A percentile compares a stretch with the other conserved stretches of the same genome.
Conservation (phyloP, 257 asterid genomes). For the Prunella vulgaris region DNA sequence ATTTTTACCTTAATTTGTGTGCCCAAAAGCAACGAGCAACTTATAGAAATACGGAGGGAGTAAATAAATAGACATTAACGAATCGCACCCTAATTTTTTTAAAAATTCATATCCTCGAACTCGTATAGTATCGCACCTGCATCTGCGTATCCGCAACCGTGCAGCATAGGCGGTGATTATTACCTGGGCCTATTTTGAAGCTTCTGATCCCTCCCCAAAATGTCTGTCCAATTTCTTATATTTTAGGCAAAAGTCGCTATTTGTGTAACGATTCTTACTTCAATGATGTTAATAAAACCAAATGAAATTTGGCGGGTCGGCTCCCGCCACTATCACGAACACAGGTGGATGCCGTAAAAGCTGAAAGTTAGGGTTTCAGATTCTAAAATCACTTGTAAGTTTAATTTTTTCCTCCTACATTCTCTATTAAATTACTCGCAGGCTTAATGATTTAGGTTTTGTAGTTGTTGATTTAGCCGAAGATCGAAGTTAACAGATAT, state of each 20-base stretch:
- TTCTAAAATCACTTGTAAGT: not conserved
- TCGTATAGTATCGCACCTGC: too few species aligned
- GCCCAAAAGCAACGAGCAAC: too few species aligned
- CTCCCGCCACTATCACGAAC: slow-evolving; percentile 2
- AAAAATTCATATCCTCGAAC: too few species aligned
- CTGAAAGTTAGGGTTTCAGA: slow-evolving; percentile 22
- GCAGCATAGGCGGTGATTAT: too few species aligned
- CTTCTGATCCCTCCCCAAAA: too few species aligned
- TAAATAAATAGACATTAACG: too few species aligned
- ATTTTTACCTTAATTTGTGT: too few species aligned
- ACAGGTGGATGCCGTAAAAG: not conserved
- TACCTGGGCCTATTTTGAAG: too few species aligned
- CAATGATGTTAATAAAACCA: not conserved
- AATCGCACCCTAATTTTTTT: too few species aligned
- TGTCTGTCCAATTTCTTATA: not conserved
- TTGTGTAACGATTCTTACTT: not conserved
- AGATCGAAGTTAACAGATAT: not conserved
- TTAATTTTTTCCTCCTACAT: not conserved
- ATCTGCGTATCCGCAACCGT: too few species aligned
- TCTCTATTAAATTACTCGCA: not conserved
- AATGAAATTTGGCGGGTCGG: slow-evolving; percentile 24
- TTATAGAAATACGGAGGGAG: too few species aligned
- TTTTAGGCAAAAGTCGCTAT: not conserved
- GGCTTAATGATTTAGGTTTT: not conserved
- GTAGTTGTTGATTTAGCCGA: not conserved